Evolutionary conservation across 2,329 filamentous ascomycete genomes (phyloP).

Genomic region (Exophiala dermatitidis): DNA sequence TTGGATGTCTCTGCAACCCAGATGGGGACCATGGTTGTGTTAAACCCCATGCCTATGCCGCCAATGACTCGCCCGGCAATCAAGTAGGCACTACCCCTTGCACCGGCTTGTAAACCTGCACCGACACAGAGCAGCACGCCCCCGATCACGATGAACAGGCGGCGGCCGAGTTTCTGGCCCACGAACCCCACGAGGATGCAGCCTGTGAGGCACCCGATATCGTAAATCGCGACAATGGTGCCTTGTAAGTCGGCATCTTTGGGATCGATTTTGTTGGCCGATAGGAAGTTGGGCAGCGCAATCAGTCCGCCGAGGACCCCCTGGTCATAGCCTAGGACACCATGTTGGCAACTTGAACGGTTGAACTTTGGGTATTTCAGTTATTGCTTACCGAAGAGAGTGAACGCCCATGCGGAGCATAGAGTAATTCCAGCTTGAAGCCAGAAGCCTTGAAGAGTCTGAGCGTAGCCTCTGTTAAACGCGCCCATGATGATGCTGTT

Average conservation of each 20-base stretch:
- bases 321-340: slow-evolving; percentile 17
- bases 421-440: slow-evolving; percentile 16
- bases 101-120: slow-evolving; percentile 33
- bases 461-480: slow-evolving; percentile 19
- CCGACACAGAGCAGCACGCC: slow-evolving; percentile 45
- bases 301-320: slow-evolving; percentile 42
- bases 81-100: slow-evolving; percentile 18
- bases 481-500: slow-evolving; percentile 8
- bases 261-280: slow-evolving; percentile 12
- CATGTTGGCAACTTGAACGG: neutral
- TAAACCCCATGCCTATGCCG: slow-evolving; percentile 19
- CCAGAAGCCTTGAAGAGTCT: slow-evolving; percentile 9
- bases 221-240: slow-evolving; percentile 45
- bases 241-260: slow-evolving; percentile 42
- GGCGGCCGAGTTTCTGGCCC: slow-evolving; percentile 35
- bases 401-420: slow-evolving; percentile 19
- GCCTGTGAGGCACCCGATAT: slow-evolving; percentile 37
- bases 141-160: slow-evolving; percentile 50
- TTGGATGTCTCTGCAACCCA: slow-evolving; percentile 18
- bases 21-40: slow-evolving; percentile 16
- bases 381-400: slow-evolving; percentile 12
- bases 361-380: neutral
- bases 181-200: slow-evolving; percentile 34
- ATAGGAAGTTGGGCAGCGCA: slow-evolving; percentile 44
- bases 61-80: slow-evolving; percentile 23